phyloP scores from a whole-genome alignment of 164 flowering plant species.

The Magnolia sinica region DNA sequence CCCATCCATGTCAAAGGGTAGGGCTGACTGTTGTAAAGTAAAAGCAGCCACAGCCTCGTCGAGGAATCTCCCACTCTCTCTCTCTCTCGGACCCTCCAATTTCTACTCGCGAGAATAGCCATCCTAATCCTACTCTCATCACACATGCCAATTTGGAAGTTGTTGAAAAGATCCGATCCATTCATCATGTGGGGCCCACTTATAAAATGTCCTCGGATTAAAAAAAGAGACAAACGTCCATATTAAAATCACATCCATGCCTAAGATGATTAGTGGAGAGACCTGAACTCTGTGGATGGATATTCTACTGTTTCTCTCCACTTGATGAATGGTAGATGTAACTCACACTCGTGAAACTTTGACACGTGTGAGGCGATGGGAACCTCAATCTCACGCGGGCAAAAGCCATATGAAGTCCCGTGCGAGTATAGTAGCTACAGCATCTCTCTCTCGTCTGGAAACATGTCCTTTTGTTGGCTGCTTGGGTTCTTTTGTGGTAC shows the following conservation, averaged over 20 bases:
- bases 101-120: neutral
- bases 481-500: constrained; percentile 5
- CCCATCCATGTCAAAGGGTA: constrained; percentile 6
- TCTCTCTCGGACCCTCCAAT: neutral
- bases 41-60: constrained; percentile 29
- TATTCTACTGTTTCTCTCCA: too few relatives aligned
- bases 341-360: neutral
- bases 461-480: neutral
- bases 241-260: neutral
- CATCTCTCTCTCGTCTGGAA: neutral
- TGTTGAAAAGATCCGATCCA: neutral
- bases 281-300: neutral
- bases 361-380: neutral
- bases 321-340: neutral
- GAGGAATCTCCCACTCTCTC: constrained; percentile 24
- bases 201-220: neutral
- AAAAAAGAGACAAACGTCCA: neutral
- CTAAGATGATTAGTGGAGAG: neutral
- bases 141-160: neutral
- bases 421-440: neutral
- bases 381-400: neutral
- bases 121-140: neutral
- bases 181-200: neutral
- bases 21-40: constrained; percentile 32
- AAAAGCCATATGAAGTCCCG: neutral